A percentile compares a stretch with the other conserved stretches of the same genome.
Evolutionary conservation across 164 flowering plant species (phyloP).

Genomic region (Paratinospora sagittata): DNA sequence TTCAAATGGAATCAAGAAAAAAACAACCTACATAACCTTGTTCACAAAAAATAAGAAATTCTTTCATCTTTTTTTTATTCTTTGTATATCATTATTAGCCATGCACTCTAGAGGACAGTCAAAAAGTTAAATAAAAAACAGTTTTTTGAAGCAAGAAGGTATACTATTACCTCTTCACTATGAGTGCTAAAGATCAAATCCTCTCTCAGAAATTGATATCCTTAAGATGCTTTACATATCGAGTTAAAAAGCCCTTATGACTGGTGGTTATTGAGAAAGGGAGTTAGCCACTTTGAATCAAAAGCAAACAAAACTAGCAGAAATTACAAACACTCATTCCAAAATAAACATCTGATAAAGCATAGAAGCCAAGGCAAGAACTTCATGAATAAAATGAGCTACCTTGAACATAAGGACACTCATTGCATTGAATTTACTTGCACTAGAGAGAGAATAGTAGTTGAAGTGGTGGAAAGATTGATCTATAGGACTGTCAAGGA

Average conservation of each 20-base stretch:
- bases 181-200: slow-evolving; percentile 82
- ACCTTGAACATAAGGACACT: too few relatives aligned
- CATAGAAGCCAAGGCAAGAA: too few relatives aligned
- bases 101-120: neutral
- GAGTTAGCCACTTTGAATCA: neutral
- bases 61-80: neutral
- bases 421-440: too few relatives aligned
- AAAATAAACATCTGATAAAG: neutral
- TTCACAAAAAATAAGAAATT: neutral
- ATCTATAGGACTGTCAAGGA: neutral
- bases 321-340: neutral
- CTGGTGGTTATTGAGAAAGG: slow-evolving; percentile 33
- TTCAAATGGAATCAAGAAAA: neutral
- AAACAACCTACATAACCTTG: neutral
- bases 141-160: neutral
- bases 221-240: slow-evolving; percentile 64
- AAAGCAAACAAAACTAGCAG: neutral
- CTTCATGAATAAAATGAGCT: too few relatives aligned
- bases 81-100: neutral
- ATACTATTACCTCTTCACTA: slow-evolving; percentile 70
- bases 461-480: neutral
- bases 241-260: slow-evolving; percentile 77
- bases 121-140: neutral
- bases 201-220: slow-evolving; percentile 74
- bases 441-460: neutral